Percentiles rank a stretch among this genome's conserved stretches.
These are phyloP conservation scores for Phlyctochytrium bullatum DNA, from an alignment of 192 early-diverging fungal species.

Conservation along the genomic window DNA sequence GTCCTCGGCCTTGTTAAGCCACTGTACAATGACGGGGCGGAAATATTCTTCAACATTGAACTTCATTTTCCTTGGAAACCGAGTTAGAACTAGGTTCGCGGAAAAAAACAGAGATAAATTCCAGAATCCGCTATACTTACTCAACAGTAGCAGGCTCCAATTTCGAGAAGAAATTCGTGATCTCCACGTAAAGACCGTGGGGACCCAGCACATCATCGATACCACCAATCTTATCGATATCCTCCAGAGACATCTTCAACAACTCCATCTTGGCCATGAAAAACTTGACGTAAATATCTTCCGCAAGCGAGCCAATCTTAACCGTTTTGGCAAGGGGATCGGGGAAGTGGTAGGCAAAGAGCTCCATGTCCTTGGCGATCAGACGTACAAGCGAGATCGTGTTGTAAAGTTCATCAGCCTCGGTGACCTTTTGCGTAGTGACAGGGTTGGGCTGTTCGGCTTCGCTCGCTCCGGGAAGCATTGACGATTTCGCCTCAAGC, in stretches of 20 bases:
- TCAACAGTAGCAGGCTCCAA: constrained; percentile 4
- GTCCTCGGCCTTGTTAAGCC: constrained; percentile 58
- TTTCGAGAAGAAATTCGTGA: constrained; percentile 12
- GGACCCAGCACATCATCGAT: constrained; percentile 21
- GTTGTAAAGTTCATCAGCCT: not conserved
- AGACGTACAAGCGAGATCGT: not conserved
- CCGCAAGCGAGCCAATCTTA: constrained; percentile 24
- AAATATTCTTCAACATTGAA: constrained; percentile 76
- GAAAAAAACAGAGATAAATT: not conserved
- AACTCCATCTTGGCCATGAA: constrained; percentile 34
- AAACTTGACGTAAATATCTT: constrained; percentile 43
- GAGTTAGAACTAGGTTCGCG: not conserved
- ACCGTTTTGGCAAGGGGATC: constrained; percentile 24
- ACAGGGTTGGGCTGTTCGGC: not conserved
- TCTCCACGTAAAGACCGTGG: constrained; percentile 14
- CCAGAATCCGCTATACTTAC: not conserved
- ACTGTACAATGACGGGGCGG: constrained; percentile 63
- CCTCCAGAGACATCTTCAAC: constrained; percentile 24
- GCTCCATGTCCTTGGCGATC: constrained; percentile 11
- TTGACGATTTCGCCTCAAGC: not conserved
- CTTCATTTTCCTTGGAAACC: constrained; percentile 28
- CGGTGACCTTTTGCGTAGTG: not conserved
- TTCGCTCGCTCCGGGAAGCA: too few relatives aligned
- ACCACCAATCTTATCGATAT: constrained; percentile 37
- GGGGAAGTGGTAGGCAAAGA: constrained; percentile 26